phyloP scores from a whole-genome alignment of 768 basidiomycete genomes.

The Lentinula aciculospora region DNA sequence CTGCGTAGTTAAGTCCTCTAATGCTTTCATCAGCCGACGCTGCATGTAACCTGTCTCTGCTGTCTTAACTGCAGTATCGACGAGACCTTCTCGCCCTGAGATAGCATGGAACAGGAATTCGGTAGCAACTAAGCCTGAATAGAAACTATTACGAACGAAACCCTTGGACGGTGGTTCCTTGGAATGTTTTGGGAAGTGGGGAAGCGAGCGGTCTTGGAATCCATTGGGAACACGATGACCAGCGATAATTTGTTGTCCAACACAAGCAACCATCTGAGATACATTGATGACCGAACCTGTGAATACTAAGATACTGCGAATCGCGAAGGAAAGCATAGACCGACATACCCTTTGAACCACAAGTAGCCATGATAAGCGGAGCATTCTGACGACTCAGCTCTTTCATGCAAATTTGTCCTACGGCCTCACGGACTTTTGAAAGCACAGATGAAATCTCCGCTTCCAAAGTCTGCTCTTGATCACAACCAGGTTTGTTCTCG shows the following conservation, averaged over 20 bases:
- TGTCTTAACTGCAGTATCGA: conserved; percentile 99
- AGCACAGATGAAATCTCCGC: conserved; percentile 91
- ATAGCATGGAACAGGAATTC: conserved; percentile 99
- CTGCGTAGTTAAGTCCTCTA: conserved; percentile 94
- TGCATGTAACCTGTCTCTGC: conserved; percentile 99
- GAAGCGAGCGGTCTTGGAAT: conserved; percentile 98
- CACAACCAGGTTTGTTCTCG: conserved; percentile 95
- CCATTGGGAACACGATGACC: conserved; percentile 98
- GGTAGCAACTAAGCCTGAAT: conserved; percentile 82
- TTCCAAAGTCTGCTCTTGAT: conserved; percentile 96
- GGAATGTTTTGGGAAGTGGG: conserved; percentile 97
- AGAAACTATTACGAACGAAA: conserved; percentile 97
- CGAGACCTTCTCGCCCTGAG: conserved; percentile 95
- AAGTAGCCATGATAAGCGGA: conserved; percentile 97
- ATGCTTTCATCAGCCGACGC: conserved; percentile 95
- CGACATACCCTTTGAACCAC: conserved; percentile 88
- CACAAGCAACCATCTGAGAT: conserved; percentile 99
- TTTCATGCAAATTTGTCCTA: conserved; percentile 96
- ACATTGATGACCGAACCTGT: conserved; percentile 96
- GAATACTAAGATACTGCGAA: neutral
- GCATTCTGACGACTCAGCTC: conserved; percentile 98
- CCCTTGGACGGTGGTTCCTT: conserved; percentile 96
- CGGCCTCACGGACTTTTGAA: conserved; percentile 92
- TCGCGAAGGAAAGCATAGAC: neutral
- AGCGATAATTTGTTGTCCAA: conserved; percentile 97